Percentiles rank a stretch among this genome's conserved stretches.
phyloP scores from a whole-genome alignment of 306 rosid genomes.

The Vigna radiata region DNA sequence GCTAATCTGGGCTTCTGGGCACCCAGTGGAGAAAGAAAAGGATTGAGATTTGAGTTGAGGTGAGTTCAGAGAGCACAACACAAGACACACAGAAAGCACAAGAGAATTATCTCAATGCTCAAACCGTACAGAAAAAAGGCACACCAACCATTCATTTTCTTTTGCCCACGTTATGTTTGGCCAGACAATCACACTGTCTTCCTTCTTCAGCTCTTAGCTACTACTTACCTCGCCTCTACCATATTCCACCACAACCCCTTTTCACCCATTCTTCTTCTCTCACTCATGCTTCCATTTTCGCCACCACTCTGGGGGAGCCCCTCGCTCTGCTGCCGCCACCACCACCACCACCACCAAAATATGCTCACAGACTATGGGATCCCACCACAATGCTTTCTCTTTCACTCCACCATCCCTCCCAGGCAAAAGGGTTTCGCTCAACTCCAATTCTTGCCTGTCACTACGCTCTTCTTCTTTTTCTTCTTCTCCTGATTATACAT shows the following conservation, averaged over 20 bases:
- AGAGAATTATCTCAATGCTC: constrained; percentile 1
- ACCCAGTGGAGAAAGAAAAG: constrained; percentile 43
- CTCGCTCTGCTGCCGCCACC: constrained; percentile 35
- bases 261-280: constrained; percentile 1
- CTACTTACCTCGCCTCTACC: not conserved
- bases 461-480: constrained; percentile 40
- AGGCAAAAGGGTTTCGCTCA: constrained; percentile 42
- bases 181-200: constrained; percentile 42
- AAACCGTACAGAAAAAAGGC: constrained; percentile 49
- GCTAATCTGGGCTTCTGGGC: constrained; percentile 68
- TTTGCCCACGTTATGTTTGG: constrained; percentile 58
- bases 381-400: constrained; percentile 41
- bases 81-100: not conserved
- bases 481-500: constrained; percentile 49
- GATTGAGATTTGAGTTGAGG: constrained; percentile 25
- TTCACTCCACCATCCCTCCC: constrained; percentile 26
- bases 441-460: constrained; percentile 42
- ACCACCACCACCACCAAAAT: not conserved
- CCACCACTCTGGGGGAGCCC: constrained; percentile 31
- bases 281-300: constrained; percentile 11
- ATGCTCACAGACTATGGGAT: constrained; percentile 32
- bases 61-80: not conserved
- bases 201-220: not conserved
- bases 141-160: constrained; percentile 48
- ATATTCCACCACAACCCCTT: not conserved